Conservation (phyloP, 1,139 yeast genomes). For the Suhomyces bribrorum region DNA sequence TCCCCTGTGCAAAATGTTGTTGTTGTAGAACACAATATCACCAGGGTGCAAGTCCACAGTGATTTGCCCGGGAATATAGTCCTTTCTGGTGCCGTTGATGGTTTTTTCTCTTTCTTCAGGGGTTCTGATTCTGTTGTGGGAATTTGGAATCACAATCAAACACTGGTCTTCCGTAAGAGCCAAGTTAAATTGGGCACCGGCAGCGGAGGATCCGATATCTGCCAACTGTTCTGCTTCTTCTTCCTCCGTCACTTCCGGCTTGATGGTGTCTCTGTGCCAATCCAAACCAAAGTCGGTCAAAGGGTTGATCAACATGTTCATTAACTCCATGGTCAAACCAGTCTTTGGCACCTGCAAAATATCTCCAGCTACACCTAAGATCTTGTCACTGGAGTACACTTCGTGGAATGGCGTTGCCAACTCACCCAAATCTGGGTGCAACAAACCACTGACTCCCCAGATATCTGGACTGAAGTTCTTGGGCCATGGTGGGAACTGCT, state of each 20-base stretch:
- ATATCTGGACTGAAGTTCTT: slow-evolving; percentile 54
- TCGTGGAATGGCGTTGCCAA: slow-evolving; percentile 45
- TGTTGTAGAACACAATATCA: slow-evolving; percentile 55
- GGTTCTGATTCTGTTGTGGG: slow-evolving; percentile 51
- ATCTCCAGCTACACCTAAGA: slow-evolving; percentile 45
- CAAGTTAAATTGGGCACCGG: slow-evolving; percentile 58
- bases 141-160: slow-evolving; percentile 53
- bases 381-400: slow-evolving; percentile 44
- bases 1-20: slow-evolving; percentile 55
- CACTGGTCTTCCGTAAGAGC: slow-evolving; percentile 53
- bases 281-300: slow-evolving; percentile 56
- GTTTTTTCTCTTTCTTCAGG: slow-evolving; percentile 49
- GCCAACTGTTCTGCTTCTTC: slow-evolving; percentile 46
- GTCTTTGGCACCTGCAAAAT: slow-evolving; percentile 43
- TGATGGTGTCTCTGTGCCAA: slow-evolving; percentile 59
- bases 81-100: slow-evolving; percentile 35
- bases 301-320: slow-evolving; percentile 60
- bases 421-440: slow-evolving; percentile 51
- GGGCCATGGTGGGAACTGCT: slow-evolving; percentile 65
- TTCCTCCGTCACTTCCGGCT: slow-evolving; percentile 49
- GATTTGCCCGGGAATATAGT: slow-evolving; percentile 42
- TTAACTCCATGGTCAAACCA: slow-evolving; percentile 51
- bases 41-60: slow-evolving; percentile 52
- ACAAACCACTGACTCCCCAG: slow-evolving; percentile 56
- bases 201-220: slow-evolving; percentile 36